Percentiles rank a stretch among this genome's conserved stretches.
Evolutionary conservation across 1,139 yeast species (phyloP).

Genomic region (Debaryomyces nepalensis): DNA sequence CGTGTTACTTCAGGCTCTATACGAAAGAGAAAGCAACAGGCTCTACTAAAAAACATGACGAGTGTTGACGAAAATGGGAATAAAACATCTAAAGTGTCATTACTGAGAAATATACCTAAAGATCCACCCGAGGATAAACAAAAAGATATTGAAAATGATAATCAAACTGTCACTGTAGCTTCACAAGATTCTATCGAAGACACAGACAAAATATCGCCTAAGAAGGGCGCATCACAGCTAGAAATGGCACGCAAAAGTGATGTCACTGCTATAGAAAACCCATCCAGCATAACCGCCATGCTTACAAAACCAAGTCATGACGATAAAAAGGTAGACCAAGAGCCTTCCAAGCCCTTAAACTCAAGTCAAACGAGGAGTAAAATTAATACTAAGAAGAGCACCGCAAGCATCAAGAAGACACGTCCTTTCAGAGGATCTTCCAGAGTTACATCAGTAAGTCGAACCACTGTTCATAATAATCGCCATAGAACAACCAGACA

Average conservation of each 20-base stretch:
- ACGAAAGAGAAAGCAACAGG: conserved; percentile 28
- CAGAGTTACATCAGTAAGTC: conserved; percentile 20
- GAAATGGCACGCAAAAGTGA: too few species aligned
- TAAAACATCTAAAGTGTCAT: conserved; percentile 7
- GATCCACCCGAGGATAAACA: background rate
- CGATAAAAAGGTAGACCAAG: too few species aligned
- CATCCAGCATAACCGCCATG: too few species aligned
- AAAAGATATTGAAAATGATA: background rate
- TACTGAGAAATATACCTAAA: background rate
- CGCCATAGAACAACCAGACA: conserved; percentile 38
- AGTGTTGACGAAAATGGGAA: conserved; percentile 9
- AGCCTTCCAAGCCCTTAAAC: too few species aligned
- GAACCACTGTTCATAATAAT: conserved; percentile 41
- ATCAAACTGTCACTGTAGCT: background rate
- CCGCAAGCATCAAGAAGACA: conserved; percentile 7
- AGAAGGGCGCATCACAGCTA: too few species aligned
- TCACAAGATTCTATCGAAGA: background rate
- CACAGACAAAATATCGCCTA: background rate
- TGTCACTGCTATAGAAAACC: too few species aligned
- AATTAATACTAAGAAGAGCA: conserved; percentile 3
- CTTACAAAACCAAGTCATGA: too few species aligned
- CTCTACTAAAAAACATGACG: conserved; percentile 19
- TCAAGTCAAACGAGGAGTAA: too few species aligned
- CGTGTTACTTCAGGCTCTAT: conserved; percentile 29
- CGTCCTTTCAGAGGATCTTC: conserved; percentile 10